These are phyloP conservation scores for Extremus antarcticus DNA, from an alignment of 495 filamentous ascomycete species.

Conservation along the genomic window DNA sequence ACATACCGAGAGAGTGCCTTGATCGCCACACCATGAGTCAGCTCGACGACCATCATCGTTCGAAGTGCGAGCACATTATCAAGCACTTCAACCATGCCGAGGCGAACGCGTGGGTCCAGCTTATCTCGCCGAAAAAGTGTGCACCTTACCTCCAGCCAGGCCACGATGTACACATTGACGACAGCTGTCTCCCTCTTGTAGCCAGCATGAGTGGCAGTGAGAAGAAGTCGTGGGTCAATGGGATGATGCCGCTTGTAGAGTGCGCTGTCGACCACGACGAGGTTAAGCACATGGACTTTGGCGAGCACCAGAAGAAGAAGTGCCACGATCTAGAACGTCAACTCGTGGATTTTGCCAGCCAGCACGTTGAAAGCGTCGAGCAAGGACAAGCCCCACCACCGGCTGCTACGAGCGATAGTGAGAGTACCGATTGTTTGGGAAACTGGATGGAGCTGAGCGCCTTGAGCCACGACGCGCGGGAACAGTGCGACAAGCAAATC, in stretches of 20 bases:
- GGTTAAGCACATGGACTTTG: neutral
- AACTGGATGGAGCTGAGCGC: no score
- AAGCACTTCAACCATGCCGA: neutral
- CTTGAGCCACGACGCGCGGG: neutral
- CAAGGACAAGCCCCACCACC: neutral
- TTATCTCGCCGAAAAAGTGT: neutral
- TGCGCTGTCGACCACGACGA: neutral
- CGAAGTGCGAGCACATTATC: neutral
- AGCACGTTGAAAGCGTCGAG: neutral
- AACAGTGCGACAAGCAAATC: neutral
- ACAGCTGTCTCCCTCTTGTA: neutral
- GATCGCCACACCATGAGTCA: neutral
- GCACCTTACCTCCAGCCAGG: neutral
- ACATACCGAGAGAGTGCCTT: neutral
- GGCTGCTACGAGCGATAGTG: no score
- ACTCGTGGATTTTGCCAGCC: neutral
- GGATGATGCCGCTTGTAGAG: neutral
- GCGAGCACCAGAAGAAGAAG: neutral
- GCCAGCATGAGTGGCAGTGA: neutral
- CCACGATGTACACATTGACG: neutral
- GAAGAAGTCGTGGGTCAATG: neutral
- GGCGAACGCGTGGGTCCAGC: neutral
- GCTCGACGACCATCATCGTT: neutral
- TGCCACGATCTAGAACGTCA: neutral
- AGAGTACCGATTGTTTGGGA: no score